A percentile compares a stretch with the other conserved stretches of the same genome.
phyloP scores from a whole-genome alignment of 139 green algal species.

The Zygnema circumcarinatum region DNA sequence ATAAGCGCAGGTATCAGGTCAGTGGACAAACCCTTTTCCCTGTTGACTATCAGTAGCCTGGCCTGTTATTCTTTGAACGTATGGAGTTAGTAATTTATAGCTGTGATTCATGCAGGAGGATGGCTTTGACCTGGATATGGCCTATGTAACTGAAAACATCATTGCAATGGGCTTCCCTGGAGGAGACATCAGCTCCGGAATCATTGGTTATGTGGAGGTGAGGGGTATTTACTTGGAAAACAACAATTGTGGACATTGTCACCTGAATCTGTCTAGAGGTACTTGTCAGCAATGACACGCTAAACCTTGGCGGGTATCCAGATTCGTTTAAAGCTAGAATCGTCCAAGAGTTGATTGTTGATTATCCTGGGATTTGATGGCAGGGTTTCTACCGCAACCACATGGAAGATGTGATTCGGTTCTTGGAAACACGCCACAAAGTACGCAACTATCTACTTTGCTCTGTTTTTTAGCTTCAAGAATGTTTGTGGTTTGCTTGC shows the following conservation, averaged over 20 bases:
- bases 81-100: neutral
- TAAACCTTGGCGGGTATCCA: too few species aligned
- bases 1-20: conserved; percentile 60
- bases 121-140: conserved; percentile 62
- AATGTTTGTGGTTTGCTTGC: too few species aligned
- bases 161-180: conserved; percentile 65
- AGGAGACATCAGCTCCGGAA: conserved; percentile 47
- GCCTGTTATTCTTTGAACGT: neutral
- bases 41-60: neutral
- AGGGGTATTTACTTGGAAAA: neutral
- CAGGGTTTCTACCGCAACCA: conserved; percentile 65
- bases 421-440: conserved; percentile 60
- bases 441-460: conserved; percentile 6
- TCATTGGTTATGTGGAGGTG: conserved; percentile 55
- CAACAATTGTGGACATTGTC: too few species aligned
- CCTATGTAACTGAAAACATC: conserved; percentile 65
- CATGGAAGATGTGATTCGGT: conserved; percentile 61
- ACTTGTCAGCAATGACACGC: too few species aligned
- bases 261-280: too few species aligned
- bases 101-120: conserved; percentile 41
- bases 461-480: conserved; percentile 1
- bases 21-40: neutral
- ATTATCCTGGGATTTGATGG: too few species aligned
- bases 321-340: too few species aligned
- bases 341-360: too few species aligned